Conservation (phyloP, 352 stramenopile species). For the Globisporangium solare region DNA sequence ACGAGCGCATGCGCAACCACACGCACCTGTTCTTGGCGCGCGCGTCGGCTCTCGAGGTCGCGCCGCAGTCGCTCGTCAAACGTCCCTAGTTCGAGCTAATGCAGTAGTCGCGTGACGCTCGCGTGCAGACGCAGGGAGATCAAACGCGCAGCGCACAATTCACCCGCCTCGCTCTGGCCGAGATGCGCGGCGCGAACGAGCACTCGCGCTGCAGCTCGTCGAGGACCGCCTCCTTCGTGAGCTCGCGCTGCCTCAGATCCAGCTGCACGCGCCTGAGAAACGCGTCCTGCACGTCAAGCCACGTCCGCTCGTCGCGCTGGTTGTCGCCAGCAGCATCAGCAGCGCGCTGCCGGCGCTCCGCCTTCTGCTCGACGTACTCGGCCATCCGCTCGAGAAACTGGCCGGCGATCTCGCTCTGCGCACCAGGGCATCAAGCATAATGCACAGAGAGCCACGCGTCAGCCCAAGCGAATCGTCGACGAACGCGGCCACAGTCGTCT, state of each 20-base stretch:
- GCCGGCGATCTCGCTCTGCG: conserved; percentile 45
- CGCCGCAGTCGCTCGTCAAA: conserved; percentile 59
- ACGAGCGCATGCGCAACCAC: too few species aligned
- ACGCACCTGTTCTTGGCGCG: too few species aligned
- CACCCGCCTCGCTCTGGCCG: conserved; percentile 30
- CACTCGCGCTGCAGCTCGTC: conserved; percentile 48
- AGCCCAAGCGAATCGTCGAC: too few species aligned
- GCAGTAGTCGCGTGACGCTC: neutral
- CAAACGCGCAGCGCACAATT: neutral
- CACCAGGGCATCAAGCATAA: too few species aligned
- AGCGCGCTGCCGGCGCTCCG: neutral
- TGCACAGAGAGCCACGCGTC: too few species aligned
- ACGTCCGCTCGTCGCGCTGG: conserved; percentile 16
- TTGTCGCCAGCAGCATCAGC: too few species aligned
- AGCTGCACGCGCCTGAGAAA: conserved; percentile 64
- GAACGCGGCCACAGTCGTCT: too few species aligned
- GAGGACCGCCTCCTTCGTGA: conserved; percentile 42
- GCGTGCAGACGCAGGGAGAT: neutral
- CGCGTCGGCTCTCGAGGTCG: conserved; percentile 24
- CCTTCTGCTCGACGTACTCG: conserved; percentile 23
- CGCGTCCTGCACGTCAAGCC: conserved; percentile 51
- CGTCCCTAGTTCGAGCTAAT: conserved; percentile 33
- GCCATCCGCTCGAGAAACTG: conserved; percentile 65
- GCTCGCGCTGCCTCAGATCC: conserved; percentile 47
- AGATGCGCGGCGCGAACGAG: conserved; percentile 55